Conservation (phyloP, 768 basidiomycete species). For the Pleurotus ostreatus region DNA sequence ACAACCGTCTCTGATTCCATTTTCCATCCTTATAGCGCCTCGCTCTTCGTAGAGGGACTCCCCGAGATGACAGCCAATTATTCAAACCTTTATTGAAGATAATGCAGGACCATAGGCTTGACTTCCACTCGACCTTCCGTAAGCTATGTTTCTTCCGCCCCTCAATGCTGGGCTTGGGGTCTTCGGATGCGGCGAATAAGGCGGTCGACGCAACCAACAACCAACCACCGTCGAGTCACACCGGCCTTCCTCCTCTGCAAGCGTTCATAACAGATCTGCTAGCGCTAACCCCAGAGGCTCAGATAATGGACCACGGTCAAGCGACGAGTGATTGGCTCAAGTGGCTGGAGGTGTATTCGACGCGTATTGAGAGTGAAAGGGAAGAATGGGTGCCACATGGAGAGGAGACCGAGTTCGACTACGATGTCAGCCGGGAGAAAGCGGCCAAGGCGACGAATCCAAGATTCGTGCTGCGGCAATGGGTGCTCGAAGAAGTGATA, state of each 20-base stretch:
- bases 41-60: conserved; percentile 55
- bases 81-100: conserved; percentile 70
- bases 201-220: background rate
- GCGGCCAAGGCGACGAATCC: conserved; percentile 71
- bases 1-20: background rate
- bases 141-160: conserved; percentile 61
- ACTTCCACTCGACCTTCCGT: conserved; percentile 87
- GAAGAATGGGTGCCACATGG: conserved; percentile 39
- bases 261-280: conserved; percentile 42
- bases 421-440: conserved; percentile 42
- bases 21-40: conserved; percentile 53
- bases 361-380: conserved; percentile 51
- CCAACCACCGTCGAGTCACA: background rate
- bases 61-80: conserved; percentile 56
- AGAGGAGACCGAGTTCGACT: conserved; percentile 17
- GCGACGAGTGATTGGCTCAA: conserved; percentile 49
- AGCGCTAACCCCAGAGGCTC: conserved; percentile 41
- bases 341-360: conserved; percentile 66
- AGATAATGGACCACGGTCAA: conserved; percentile 34
- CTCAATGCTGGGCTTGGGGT: conserved; percentile 16
- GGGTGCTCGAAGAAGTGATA: conserved; percentile 95
- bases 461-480: conserved; percentile 89
- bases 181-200: conserved; percentile 1
- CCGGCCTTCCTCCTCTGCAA: conserved; percentile 24
- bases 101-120: conserved; percentile 71